phyloP scores from a whole-genome alignment of 805 yeast species.

The Sugiyamaella chiloensis region DNA sequence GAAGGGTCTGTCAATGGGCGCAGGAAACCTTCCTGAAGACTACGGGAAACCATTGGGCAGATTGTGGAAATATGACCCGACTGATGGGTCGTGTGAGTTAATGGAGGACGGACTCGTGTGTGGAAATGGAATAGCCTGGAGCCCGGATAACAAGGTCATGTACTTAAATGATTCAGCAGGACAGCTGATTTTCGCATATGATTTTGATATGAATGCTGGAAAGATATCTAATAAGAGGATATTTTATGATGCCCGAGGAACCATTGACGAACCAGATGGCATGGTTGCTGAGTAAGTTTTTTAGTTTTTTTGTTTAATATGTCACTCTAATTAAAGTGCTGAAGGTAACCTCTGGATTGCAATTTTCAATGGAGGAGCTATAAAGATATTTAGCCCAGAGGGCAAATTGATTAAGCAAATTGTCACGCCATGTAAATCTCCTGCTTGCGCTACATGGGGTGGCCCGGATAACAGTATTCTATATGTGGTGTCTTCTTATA shows the following conservation, averaged over 20 bases:
- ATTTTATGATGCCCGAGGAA: slow-evolving; percentile 24
- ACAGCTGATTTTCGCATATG: slow-evolving; percentile 46
- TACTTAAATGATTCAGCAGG: slow-evolving; percentile 54
- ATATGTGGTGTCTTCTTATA: slow-evolving; percentile 30
- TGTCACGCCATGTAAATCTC: slow-evolving; percentile 19
- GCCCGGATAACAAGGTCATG: slow-evolving; percentile 38
- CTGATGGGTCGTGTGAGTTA: slow-evolving; percentile 29
- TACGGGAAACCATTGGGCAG: slow-evolving; percentile 31
- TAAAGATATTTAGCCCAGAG: slow-evolving; percentile 26
- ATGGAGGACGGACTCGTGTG: slow-evolving; percentile 35
- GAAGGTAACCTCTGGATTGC: slow-evolving; percentile 32
- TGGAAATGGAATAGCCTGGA: slow-evolving; percentile 64
- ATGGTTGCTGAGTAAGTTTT: slow-evolving; percentile 2
- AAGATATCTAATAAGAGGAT: slow-evolving; percentile 34
- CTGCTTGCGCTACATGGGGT: slow-evolving; percentile 39
- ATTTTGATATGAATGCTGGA: slow-evolving; percentile 38
- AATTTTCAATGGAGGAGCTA: slow-evolving; percentile 26
- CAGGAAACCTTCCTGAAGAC: slow-evolving; percentile 26
- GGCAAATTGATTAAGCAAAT: slow-evolving; percentile 29
- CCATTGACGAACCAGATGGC: slow-evolving; percentile 19
- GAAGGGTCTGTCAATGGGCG: slow-evolving; percentile 28
- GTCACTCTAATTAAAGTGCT: background rate
- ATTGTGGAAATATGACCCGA: slow-evolving; percentile 36
- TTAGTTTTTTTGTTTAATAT: background rate
- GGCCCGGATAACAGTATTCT: slow-evolving; percentile 31